phyloP scores from a whole-genome alignment of 2,329 filamentous ascomycete genomes.

The Sporothrix variecibatus region DNA sequence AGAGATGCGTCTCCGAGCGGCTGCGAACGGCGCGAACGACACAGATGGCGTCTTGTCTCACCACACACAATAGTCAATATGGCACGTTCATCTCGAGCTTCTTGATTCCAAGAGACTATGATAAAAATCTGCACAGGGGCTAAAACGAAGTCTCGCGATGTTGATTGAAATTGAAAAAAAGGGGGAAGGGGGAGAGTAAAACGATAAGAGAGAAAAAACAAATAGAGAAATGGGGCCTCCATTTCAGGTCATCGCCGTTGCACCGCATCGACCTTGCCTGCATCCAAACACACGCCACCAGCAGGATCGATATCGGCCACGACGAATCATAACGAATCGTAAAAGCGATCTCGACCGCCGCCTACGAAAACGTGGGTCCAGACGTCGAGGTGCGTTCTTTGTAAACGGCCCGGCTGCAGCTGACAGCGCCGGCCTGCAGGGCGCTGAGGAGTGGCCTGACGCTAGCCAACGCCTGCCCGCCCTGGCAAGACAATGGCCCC shows the following conservation, averaged over 20 bases:
- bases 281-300: background rate
- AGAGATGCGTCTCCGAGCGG: background rate
- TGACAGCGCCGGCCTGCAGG: background rate
- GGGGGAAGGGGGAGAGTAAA: background rate
- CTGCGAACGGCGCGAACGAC: background rate
- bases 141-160: background rate
- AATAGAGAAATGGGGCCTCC: too few species aligned
- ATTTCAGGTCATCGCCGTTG: background rate
- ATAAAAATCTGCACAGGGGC: background rate
- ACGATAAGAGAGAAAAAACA: background rate
- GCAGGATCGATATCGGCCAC: background rate
- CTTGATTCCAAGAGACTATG: background rate
- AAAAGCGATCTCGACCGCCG: background rate
- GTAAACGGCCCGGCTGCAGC: background rate
- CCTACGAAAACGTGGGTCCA: background rate
- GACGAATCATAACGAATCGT: background rate
- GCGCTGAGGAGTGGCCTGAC: slow-evolving; percentile 18
- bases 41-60: background rate
- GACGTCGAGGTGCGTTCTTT: background rate
- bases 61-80: background rate
- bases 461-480: background rate
- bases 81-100: background rate
- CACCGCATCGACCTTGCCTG: background rate
- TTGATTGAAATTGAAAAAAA: background rate
- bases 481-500: slow-evolving; percentile 1